Percentiles rank a stretch among this genome's conserved stretches.
These are phyloP conservation scores for Talaromyces sp. DNA, from an alignment of 2,329 filamentous ascomycete genomes.

Conservation along the genomic window DNA sequence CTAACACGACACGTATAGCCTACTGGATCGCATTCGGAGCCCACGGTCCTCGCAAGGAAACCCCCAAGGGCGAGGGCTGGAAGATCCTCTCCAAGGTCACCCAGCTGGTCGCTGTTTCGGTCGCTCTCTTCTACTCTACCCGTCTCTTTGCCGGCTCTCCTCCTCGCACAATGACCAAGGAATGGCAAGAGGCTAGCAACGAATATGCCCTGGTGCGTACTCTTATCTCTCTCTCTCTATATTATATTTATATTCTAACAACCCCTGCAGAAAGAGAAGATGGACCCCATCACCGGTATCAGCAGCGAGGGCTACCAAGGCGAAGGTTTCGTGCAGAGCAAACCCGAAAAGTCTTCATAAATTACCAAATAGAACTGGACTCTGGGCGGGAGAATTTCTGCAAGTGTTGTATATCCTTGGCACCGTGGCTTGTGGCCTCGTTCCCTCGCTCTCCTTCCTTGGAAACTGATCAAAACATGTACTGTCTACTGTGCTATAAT, in stretches of 20 bases:
- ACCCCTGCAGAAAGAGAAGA: slow-evolving; percentile 63
- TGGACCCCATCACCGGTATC: slow-evolving; percentile 82
- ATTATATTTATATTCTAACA: neutral
- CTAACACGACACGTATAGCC: slow-evolving; percentile 52
- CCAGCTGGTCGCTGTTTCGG: slow-evolving; percentile 61
- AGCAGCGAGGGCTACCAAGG: slow-evolving; percentile 73
- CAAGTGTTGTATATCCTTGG: neutral
- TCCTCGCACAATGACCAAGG: slow-evolving; percentile 88
- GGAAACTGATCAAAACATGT: slow-evolving; percentile 31
- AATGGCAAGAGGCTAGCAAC: slow-evolving; percentile 93
- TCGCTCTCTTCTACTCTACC: slow-evolving; percentile 66
- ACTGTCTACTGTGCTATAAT: slow-evolving; percentile 41
- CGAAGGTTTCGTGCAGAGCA: slow-evolving; percentile 70
- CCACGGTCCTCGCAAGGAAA: slow-evolving; percentile 80
- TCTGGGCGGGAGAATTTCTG: neutral
- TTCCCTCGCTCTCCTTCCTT: slow-evolving; percentile 19
- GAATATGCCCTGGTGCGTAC: slow-evolving; percentile 81
- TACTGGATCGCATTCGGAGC: slow-evolving; percentile 99
- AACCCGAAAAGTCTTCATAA: slow-evolving; percentile 30
- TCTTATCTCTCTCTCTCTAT: neutral
- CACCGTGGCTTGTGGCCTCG: slow-evolving; percentile 18
- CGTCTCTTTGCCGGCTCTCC: slow-evolving; percentile 66
- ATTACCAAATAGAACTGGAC: neutral
- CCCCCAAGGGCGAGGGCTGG: slow-evolving; percentile 78
- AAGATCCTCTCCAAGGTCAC: slow-evolving; percentile 71